Conservation (phyloP, 768 basidiomycete species). For the Mycena floridula region DNA sequence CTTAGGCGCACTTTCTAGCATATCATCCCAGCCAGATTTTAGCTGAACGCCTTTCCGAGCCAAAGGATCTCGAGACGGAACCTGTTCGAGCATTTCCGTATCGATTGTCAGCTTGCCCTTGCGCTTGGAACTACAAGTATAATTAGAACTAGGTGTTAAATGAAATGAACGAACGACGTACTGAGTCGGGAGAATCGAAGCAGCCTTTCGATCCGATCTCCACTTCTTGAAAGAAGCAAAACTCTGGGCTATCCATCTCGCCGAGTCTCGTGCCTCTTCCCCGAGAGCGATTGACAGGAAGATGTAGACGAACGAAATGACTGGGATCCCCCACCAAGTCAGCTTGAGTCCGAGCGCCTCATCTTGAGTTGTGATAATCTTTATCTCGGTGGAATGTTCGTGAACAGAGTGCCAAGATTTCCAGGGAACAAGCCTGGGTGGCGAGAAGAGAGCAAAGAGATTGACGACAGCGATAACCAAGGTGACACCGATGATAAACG, state of each 20-base stretch:
- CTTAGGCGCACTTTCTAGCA: slow-evolving; percentile 31
- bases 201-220: too few relatives aligned
- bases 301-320: slow-evolving; percentile 32
- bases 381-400: slow-evolving; percentile 28
- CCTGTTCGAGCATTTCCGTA: too few relatives aligned
- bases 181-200: too few relatives aligned
- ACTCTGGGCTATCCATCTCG: slow-evolving; percentile 24
- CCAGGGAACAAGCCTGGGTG: slow-evolving; percentile 21
- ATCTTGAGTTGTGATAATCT: slow-evolving; percentile 19
- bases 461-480: background rate
- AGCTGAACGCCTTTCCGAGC: slow-evolving; percentile 13
- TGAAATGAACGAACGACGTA: too few relatives aligned
- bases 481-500: slow-evolving; percentile 2
- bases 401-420: slow-evolving; percentile 28
- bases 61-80: background rate
- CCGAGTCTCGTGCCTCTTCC: slow-evolving; percentile 30
- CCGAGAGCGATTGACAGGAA: slow-evolving; percentile 29
- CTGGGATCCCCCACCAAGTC: slow-evolving; percentile 36
- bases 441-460: slow-evolving; percentile 21
- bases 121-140: too few relatives aligned
- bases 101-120: too few relatives aligned
- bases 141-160: too few relatives aligned
- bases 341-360: slow-evolving; percentile 21
- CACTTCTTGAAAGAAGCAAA: background rate
- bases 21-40: slow-evolving; percentile 48